Evolutionary conservation across 805 yeast species (phyloP).

Genomic region (Candida montana): DNA sequence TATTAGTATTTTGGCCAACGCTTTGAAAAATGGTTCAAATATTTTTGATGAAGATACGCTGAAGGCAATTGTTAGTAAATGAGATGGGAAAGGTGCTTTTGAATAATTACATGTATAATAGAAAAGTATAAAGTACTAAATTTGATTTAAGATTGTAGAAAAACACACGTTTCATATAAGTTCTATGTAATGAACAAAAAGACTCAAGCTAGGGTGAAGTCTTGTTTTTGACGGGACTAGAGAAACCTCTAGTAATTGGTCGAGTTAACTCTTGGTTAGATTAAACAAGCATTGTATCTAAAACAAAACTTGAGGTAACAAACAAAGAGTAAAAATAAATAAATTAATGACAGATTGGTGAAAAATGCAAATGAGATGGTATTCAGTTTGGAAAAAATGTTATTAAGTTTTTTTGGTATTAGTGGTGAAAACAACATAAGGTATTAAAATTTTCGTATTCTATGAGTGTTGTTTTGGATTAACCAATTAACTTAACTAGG

Average conservation of each 20-base stretch:
- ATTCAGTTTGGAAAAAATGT: too few species aligned
- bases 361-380: too few species aligned
- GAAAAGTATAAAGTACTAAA: constrained; percentile 44
- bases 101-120: not conserved
- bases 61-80: constrained; percentile 11
- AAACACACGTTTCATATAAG: constrained; percentile 37
- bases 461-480: too few species aligned
- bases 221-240: too few species aligned
- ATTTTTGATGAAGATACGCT: constrained; percentile 16
- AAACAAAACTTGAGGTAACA: too few species aligned
- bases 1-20: constrained; percentile 27
- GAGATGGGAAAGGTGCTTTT: constrained; percentile 2
- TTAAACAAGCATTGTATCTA: too few species aligned
- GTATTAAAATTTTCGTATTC: too few species aligned
- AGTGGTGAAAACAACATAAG: too few species aligned
- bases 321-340: not conserved
- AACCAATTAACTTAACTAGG: constrained; percentile 73
- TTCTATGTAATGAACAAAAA: not conserved
- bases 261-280: too few species aligned
- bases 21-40: constrained; percentile 13
- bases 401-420: too few species aligned
- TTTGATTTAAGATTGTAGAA: constrained; percentile 48
- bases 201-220: too few species aligned
- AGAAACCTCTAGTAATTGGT: too few species aligned
- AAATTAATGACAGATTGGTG: not conserved